Conservation (phyloP, 768 basidiomycete species). For the Tricholoma flavovirens region DNA sequence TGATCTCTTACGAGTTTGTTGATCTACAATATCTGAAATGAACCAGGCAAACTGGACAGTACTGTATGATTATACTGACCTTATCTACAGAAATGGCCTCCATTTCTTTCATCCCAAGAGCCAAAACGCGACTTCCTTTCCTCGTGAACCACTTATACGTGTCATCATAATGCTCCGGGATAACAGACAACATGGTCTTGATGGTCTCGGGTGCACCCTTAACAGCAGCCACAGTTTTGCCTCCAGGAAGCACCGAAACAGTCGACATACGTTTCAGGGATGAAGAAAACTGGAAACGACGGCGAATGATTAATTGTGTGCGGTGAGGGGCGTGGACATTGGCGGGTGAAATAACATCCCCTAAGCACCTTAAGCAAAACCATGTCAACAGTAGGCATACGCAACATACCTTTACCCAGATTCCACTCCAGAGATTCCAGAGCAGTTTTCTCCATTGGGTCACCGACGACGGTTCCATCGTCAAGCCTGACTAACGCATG, state of each 20-base stretch:
- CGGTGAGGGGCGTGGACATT: slow-evolving; percentile 49
- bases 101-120: slow-evolving; percentile 84
- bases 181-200: slow-evolving; percentile 69
- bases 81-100: slow-evolving; percentile 64
- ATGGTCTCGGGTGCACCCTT: slow-evolving; percentile 99
- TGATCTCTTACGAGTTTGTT: slow-evolving; percentile 79
- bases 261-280: slow-evolving; percentile 98
- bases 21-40: slow-evolving; percentile 44
- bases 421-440: slow-evolving; percentile 89
- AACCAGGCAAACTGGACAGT: neutral
- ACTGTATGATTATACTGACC: slow-evolving; percentile 36
- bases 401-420: slow-evolving; percentile 52
- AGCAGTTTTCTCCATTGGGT: slow-evolving; percentile 99
- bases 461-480: slow-evolving; percentile 90
- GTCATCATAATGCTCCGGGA: slow-evolving; percentile 84
- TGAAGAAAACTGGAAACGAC: slow-evolving; percentile 97
- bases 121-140: slow-evolving; percentile 89
- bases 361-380: slow-evolving; percentile 25
- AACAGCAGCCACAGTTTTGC: slow-evolving; percentile 63
- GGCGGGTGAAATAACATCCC: slow-evolving; percentile 66
- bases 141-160: slow-evolving; percentile 95
- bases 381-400: neutral
- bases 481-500: slow-evolving; percentile 94
- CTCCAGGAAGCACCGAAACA: slow-evolving; percentile 58
- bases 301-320: slow-evolving; percentile 64